Base-by-base conservation (phyloP, 2,329 filamentous ascomycete genomes). In the Phaeosphaeriaceae sp. region DNA sequence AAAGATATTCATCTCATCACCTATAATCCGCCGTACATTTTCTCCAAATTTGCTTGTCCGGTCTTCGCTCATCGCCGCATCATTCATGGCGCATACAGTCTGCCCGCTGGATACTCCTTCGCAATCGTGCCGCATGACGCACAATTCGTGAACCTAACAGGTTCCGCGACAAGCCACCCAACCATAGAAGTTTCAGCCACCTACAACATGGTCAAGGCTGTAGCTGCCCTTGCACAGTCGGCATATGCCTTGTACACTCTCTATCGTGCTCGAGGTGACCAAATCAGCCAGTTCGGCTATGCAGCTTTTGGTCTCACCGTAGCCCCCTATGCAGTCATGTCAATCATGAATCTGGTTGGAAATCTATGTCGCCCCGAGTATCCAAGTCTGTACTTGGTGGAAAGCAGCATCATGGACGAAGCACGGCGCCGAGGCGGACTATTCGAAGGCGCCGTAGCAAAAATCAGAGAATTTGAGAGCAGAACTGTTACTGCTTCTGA, bases 291-390 rank as follows among this genome's bases (percentile, higher is more conserved):
- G 21, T 75, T 64, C 36, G 71, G 72, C 8, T 74, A 68, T 37
- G 70, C 69, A 1, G 66, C 72, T 1, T 74, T 72, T 42, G 65
- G 67, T 3, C 57, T 75, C 6, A 74, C 72, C 0, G 69, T 74
- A 2, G 50, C 69, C 1, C 72, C 71, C 0, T 74, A 74, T 39
- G 50, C 66, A 4, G 35, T 72, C 17, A 75, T 76, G 73, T 72
- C 67, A 0, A 50, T 71, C 3, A 38, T 74, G n/a, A 75, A 76
- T 48, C 44, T 74, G 3, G 4, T 70, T 4, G 66, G 64, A 4
- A 58, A 57, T 23, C 29, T 65, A 1, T 53, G 54, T n/a, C 37
- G 48, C 2, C 68, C 68, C 2, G 57, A 68, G 13, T 74, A 73
- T 47, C 40, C 68, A 7, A 52, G 49, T 1, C 18, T 71, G 8